These are phyloP conservation scores for Corymbia citriodora DNA, from an alignment of 441 rosid genomes.

Conservation along the genomic window DNA sequence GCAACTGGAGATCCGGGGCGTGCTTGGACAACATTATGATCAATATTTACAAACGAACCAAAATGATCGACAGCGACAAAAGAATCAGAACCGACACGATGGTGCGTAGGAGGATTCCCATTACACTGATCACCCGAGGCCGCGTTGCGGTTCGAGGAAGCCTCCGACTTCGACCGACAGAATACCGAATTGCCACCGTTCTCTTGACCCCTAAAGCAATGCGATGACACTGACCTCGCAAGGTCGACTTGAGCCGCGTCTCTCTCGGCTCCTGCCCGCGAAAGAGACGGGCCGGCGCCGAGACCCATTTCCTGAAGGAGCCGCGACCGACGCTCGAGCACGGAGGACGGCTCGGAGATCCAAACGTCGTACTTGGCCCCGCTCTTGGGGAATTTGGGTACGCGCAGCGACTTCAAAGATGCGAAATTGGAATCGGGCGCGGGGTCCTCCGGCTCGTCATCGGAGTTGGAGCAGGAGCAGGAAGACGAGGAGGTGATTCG, in stretches of 20 bases:
- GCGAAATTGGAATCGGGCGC: constrained; percentile 7
- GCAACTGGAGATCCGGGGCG: constrained; percentile 14
- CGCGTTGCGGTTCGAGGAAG: neutral
- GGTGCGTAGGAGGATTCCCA: neutral
- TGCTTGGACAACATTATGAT: constrained; percentile 13
- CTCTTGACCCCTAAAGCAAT: constrained; percentile 25
- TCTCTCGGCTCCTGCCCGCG: constrained; percentile 22
- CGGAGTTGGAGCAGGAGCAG: constrained; percentile 50
- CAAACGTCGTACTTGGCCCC: constrained; percentile 69
- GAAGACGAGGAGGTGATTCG: constrained; percentile 82
- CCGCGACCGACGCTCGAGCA: constrained; percentile 75
- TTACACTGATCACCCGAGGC: constrained; percentile 11
- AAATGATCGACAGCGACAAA: neutral
- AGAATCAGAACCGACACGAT: neutral
- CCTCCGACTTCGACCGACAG: constrained; percentile 58
- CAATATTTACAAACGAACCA: constrained; percentile 11
- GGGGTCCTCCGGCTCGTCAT: constrained; percentile 20
- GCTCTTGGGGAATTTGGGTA: constrained; percentile 40
- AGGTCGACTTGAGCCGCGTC: constrained; percentile 7
- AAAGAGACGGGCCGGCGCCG: constrained; percentile 35
- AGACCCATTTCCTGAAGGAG: constrained; percentile 77
- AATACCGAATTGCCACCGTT: constrained; percentile 25
- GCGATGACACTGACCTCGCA: constrained; percentile 47
- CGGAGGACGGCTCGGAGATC: constrained; percentile 84
- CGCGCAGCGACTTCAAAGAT: constrained; percentile 18